Percentiles rank a stretch among this genome's conserved stretches.
Conservation (phyloP, 192 early-diverging fungal species). For the Coemansia nantahalensis region DNA sequence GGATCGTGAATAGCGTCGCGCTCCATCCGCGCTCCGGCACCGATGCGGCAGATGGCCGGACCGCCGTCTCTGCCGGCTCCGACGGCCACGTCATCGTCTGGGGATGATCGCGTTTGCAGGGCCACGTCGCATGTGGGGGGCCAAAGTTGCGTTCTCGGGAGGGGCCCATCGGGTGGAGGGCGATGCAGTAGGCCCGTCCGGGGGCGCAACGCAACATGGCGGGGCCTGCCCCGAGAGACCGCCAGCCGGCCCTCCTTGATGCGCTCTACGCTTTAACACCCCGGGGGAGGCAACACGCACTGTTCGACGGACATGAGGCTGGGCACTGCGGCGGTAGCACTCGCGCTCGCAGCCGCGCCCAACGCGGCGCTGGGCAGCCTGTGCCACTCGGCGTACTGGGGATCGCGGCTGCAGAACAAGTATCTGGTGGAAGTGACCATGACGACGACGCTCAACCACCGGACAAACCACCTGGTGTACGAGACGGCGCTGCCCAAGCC, state of each 20-base stretch:
- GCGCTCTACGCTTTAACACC: too few relatives aligned
- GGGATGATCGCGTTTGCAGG: conserved; percentile 13
- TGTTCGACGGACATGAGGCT: neutral
- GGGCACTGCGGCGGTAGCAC: neutral
- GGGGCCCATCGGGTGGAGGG: too few relatives aligned
- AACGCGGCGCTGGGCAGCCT: conserved; percentile 9
- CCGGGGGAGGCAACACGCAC: too few relatives aligned
- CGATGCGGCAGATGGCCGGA: conserved; percentile 5
- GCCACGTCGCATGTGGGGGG: too few relatives aligned
- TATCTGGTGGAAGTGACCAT: conserved; percentile 35
- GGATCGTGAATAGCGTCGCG: conserved; percentile 38
- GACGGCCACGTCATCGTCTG: conserved; percentile 44
- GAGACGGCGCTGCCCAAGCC: conserved; percentile 47
- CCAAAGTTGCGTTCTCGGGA: too few relatives aligned
- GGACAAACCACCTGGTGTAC: conserved; percentile 39
- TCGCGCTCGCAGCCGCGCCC: neutral
- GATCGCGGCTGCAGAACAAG: conserved; percentile 29
- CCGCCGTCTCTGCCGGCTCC: conserved; percentile 37
- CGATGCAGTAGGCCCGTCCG: too few relatives aligned
- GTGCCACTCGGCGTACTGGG: conserved; percentile 46
- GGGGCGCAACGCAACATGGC: too few relatives aligned
- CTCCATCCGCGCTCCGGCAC: conserved; percentile 24
- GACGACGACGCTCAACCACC: conserved; percentile 23
- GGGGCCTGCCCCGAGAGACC: too few relatives aligned
- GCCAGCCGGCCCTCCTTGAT: neutral